phyloP scores from a whole-genome alignment of 2,329 filamentous ascomycete genomes.

The Mollisiaceae sp. region DNA sequence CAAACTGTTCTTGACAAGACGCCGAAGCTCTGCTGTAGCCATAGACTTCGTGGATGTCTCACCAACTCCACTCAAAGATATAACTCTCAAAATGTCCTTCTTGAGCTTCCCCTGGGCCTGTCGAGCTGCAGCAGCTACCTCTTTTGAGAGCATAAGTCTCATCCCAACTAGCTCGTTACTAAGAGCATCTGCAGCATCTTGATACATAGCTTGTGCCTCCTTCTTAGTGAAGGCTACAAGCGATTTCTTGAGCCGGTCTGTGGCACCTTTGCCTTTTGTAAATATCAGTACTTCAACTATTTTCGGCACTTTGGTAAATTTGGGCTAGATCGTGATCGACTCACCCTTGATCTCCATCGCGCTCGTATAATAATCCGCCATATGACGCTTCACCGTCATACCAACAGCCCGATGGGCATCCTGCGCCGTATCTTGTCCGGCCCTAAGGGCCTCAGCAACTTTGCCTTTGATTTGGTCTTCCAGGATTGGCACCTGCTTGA shows the following conservation, averaged over 20 bases:
- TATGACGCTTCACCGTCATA: not conserved
- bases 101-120: not conserved
- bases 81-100: not conserved
- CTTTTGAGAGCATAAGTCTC: not conserved
- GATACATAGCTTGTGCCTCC: not conserved
- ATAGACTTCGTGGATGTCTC: not conserved
- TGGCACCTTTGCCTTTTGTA: not conserved
- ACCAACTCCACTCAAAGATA: not conserved
- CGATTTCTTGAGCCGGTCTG: not conserved
- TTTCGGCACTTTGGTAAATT: not conserved
- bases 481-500: not conserved
- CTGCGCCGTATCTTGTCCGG: not conserved
- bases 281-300: not conserved
- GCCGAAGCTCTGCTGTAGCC: conserved; percentile 1
- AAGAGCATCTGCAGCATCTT: not conserved
- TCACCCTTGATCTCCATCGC: not conserved
- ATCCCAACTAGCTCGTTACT: not conserved
- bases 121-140: not conserved
- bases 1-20: not conserved
- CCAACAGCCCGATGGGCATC: not conserved
- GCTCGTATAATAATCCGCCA: not conserved
- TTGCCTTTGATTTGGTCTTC: not conserved
- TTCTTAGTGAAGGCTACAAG: not conserved
- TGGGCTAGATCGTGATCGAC: not conserved
- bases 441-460: not conserved